phyloP scores from a whole-genome alignment of 1,139 yeast genomes.

The Debaryomyces coudertii region DNA sequence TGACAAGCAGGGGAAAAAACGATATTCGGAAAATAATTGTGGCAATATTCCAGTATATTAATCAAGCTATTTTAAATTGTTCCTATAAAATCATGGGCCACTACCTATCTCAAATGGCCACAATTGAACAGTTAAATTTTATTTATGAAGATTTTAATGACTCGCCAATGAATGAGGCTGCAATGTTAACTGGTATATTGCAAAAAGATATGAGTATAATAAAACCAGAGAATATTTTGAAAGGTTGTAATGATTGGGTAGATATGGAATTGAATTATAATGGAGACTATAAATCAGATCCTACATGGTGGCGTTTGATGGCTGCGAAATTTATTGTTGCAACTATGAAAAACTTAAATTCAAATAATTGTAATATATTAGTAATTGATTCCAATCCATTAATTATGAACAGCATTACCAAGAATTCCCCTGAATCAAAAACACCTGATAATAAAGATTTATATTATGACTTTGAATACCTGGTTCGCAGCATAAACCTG shows the following conservation, averaged over 20 bases:
- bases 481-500: slow-evolving; percentile 16
- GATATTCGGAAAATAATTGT: slow-evolving; percentile 31
- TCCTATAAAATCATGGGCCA: slow-evolving; percentile 13
- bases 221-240: slow-evolving; percentile 40
- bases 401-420: background rate
- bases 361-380: slow-evolving; percentile 30
- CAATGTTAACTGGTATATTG: slow-evolving; percentile 38
- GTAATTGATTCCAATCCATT: background rate
- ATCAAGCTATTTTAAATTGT: slow-evolving; percentile 15
- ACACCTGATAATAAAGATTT: slow-evolving; percentile 14
- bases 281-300: slow-evolving; percentile 39
- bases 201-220: slow-evolving; percentile 32
- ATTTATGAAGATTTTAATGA: slow-evolving; percentile 35
- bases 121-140: slow-evolving; percentile 48
- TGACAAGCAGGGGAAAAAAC: slow-evolving; percentile 46
- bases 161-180: slow-evolving; percentile 50
- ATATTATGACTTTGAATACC: slow-evolving; percentile 24
- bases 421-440: background rate
- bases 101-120: slow-evolving; percentile 46
- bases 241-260: slow-evolving; percentile 36
- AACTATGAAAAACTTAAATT: slow-evolving; percentile 25
- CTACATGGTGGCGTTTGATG: slow-evolving; percentile 5
- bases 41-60: slow-evolving; percentile 29
- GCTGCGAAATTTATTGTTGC: slow-evolving; percentile 29
- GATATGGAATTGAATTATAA: slow-evolving; percentile 26